Conservation (phyloP, 2,329 filamentous ascomycete genomes). For the Annulohypoxylon truncatum region DNA sequence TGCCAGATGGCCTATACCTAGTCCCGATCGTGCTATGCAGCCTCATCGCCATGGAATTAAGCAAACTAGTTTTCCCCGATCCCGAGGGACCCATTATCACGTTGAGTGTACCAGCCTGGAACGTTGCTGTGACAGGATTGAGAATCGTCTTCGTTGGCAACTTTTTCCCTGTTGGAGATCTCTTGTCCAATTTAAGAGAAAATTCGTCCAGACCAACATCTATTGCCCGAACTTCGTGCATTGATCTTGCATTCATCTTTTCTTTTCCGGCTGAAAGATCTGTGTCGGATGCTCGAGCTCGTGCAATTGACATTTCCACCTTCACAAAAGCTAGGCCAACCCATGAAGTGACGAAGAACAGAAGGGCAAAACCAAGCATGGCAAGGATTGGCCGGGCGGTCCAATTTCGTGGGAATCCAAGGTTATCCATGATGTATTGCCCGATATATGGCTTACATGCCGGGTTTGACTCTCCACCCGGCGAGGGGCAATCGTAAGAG, state of each 20-base stretch:
- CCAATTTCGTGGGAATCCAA: slow-evolving; percentile 77
- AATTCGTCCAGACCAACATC: slow-evolving; percentile 74
- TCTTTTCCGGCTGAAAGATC: slow-evolving; percentile 78
- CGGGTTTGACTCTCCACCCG: slow-evolving; percentile 71
- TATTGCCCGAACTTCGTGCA: slow-evolving; percentile 67
- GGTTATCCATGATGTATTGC: slow-evolving; percentile 73
- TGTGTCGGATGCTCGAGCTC: slow-evolving; percentile 67
- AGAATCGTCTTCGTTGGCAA: slow-evolving; percentile 70
- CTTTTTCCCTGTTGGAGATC: slow-evolving; percentile 62
- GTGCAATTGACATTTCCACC: slow-evolving; percentile 76
- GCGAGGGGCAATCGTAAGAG: slow-evolving; percentile 78
- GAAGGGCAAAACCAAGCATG: slow-evolving; percentile 69
- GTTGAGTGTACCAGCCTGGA: slow-evolving; percentile 76
- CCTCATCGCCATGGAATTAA: slow-evolving; percentile 78
- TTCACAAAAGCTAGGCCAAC: slow-evolving; percentile 72
- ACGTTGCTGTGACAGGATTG: slow-evolving; percentile 73
- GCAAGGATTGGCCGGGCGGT: slow-evolving; percentile 73
- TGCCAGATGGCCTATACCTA: slow-evolving; percentile 70
- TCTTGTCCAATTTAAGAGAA: slow-evolving; percentile 72
- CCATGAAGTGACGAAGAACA: slow-evolving; percentile 71
- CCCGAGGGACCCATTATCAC: slow-evolving; percentile 85
- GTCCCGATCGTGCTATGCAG: slow-evolving; percentile 71
- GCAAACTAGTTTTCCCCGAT: slow-evolving; percentile 78
- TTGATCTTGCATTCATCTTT: slow-evolving; percentile 68
- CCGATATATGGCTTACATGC: slow-evolving; percentile 77